These are phyloP conservation scores for Euphorbia pulcherrima DNA, from an alignment of 345 rosid species.

Conservation along the genomic window DNA sequence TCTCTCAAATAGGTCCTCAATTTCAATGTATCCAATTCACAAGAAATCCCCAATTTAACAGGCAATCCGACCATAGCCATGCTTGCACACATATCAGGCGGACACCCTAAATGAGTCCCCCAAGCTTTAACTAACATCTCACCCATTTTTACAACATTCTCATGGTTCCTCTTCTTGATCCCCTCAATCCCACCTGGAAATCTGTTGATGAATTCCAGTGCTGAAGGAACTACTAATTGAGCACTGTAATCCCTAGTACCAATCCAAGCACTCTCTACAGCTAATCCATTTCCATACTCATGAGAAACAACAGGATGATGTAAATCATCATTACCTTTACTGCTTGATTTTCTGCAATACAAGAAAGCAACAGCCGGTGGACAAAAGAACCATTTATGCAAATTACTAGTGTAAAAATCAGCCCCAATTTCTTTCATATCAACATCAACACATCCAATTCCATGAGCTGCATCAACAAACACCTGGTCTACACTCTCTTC, in stretches of 20 bases:
- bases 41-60: constrained; percentile 47
- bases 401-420: constrained; percentile 83
- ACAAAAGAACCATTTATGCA: constrained; percentile 94
- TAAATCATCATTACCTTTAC: constrained; percentile 34
- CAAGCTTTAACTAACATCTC: constrained; percentile 71
- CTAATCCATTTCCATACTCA: constrained; percentile 89
- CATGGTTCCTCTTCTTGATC: constrained; percentile 82
- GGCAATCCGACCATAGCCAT: constrained; percentile 97
- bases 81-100: constrained; percentile 71
- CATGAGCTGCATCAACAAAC: constrained; percentile 94
- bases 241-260: constrained; percentile 94
- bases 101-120: constrained; percentile 90
- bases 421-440: constrained; percentile 90
- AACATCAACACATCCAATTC: constrained; percentile 86
- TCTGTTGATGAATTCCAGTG: constrained; percentile 64
- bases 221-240: constrained; percentile 77
- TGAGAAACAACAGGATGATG: constrained; percentile 96
- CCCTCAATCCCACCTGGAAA: constrained; percentile 85
- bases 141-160: constrained; percentile 73
- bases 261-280: constrained; percentile 86
- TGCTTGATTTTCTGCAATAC: constrained; percentile 53
- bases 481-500: constrained; percentile 83
- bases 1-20: constrained; percentile 72
- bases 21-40: constrained; percentile 49
- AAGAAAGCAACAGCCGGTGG: constrained; percentile 88